These are phyloP conservation scores for Eutrema salsugineum DNA, from an alignment of 441 rosid species.

Conservation along the genomic window DNA sequence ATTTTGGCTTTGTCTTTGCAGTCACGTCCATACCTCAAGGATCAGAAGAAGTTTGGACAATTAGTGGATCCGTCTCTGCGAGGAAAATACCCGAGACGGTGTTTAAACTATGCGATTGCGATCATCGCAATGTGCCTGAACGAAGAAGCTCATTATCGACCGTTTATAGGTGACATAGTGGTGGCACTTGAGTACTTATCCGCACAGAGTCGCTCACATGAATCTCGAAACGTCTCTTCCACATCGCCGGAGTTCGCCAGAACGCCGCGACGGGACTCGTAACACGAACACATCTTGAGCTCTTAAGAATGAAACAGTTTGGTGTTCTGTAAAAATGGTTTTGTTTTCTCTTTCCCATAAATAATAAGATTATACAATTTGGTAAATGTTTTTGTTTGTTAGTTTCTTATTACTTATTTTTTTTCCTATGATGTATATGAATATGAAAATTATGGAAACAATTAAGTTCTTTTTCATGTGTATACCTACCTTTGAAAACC, in stretches of 20 bases:
- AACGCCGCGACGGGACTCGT: slow-evolving; percentile 21
- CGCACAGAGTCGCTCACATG: slow-evolving; percentile 44
- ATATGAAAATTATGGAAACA: slow-evolving; percentile 1
- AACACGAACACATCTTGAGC: neutral
- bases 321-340: slow-evolving; percentile 18
- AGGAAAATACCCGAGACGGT: slow-evolving; percentile 71
- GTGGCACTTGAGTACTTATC: slow-evolving; percentile 90
- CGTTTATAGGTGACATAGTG: slow-evolving; percentile 81
- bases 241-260: slow-evolving; percentile 29
- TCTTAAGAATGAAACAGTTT: slow-evolving; percentile 8
- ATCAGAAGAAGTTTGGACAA: slow-evolving; percentile 62
- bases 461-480: neutral
- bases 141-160: slow-evolving; percentile 90
- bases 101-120: slow-evolving; percentile 88
- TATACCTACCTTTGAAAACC: slow-evolving; percentile 10
- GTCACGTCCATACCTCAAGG: slow-evolving; percentile 72
- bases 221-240: slow-evolving; percentile 18
- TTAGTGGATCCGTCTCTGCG: slow-evolving; percentile 74
- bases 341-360: neutral
- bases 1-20: slow-evolving; percentile 26
- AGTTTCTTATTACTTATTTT: neutral
- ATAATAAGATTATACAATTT: neutral
- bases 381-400: neutral
- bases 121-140: slow-evolving; percentile 89
- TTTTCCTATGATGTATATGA: slow-evolving; percentile 2